Evolutionary conservation across 2,329 filamentous ascomycete species (phyloP).

Genomic region (Fusarium xylarioides): DNA sequence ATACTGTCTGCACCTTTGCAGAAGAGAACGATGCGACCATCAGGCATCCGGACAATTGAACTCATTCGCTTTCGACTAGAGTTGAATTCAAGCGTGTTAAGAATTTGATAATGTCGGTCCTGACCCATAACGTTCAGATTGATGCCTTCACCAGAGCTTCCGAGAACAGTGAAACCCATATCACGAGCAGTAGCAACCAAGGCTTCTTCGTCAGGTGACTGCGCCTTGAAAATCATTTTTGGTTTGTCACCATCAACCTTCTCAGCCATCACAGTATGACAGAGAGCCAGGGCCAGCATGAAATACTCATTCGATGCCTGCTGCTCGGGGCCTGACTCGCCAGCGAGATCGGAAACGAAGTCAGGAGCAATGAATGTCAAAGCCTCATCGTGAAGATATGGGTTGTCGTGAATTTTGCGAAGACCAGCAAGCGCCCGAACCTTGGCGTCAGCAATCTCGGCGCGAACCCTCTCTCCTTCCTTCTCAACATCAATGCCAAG

Average conservation of each 20-base stretch:
- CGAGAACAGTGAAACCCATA: constrained; percentile 92
- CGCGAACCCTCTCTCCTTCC: constrained; percentile 75
- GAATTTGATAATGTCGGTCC: constrained; percentile 83
- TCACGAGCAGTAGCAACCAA: constrained; percentile 94
- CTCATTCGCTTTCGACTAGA: constrained; percentile 98
- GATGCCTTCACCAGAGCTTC: constrained; percentile 80
- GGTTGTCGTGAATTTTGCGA: constrained; percentile 84
- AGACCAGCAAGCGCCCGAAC: constrained; percentile 76
- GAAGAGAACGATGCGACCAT: constrained; percentile 87
- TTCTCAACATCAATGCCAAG: constrained; percentile 86
- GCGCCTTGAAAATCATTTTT: constrained; percentile 93
- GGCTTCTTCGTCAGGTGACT: constrained; percentile 95
- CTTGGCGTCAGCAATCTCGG: constrained; percentile 83
- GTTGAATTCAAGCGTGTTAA: constrained; percentile 98
- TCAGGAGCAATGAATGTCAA: constrained; percentile 93
- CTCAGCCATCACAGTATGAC: constrained; percentile 95
- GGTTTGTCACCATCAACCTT: constrained; percentile 88
- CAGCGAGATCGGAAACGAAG: constrained; percentile 83
- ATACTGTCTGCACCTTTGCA: constrained; percentile 98
- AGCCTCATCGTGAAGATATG: constrained; percentile 88
- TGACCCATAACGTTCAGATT: constrained; percentile 87
- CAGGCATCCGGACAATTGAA: constrained; percentile 93
- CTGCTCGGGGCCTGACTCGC: constrained; percentile 80
- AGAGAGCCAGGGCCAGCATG: constrained; percentile 95
- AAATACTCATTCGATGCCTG: constrained; percentile 83